Evolutionary conservation across 495 filamentous ascomycete species (phyloP).

Genomic region (Aspergillus leporis): DNA sequence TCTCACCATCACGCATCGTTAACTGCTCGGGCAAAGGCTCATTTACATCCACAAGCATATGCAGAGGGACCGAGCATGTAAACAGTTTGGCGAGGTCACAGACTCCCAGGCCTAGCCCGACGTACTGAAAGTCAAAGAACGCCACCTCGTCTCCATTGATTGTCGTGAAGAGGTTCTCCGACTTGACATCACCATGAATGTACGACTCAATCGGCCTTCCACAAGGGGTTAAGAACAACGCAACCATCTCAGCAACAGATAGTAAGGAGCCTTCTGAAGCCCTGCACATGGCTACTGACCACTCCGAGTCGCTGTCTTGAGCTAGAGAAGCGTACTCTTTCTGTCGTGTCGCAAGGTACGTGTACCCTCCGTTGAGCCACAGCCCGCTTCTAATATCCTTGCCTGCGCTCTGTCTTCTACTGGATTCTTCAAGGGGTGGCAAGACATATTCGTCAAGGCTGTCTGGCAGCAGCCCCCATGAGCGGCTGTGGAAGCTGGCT

Average conservation of each 20-base stretch:
- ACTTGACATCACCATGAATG: conserved; percentile 46
- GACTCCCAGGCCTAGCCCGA: conserved; percentile 39
- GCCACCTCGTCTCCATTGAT: conserved; percentile 30
- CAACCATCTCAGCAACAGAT: conserved; percentile 35
- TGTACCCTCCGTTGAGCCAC: conserved; percentile 45
- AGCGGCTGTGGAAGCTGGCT: conserved; percentile 30
- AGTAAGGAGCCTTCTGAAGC: conserved; percentile 13
- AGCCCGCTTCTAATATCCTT: conserved; percentile 15
- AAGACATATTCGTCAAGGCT: conserved; percentile 25
- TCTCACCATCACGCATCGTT: conserved; percentile 33
- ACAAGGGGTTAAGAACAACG: conserved; percentile 28
- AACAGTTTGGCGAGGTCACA: conserved; percentile 45
- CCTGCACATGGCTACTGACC: conserved; percentile 30
- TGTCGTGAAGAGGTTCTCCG: conserved; percentile 44
- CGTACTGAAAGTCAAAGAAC: conserved; percentile 45
- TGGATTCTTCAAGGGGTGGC: conserved; percentile 34
- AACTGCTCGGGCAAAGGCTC: conserved; percentile 29
- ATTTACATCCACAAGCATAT: conserved; percentile 28
- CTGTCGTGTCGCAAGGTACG: conserved; percentile 39
- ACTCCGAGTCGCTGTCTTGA: conserved; percentile 32
- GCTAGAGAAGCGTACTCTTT: conserved; percentile 34
- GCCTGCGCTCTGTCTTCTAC: conserved; percentile 8
- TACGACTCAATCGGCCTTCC: conserved; percentile 35
- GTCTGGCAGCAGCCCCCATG: conserved; percentile 23
- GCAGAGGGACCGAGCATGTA: conserved; percentile 39